phyloP scores from a whole-genome alignment of 1,284 basidiomycete species.

The Termitomyces sp. region DNA sequence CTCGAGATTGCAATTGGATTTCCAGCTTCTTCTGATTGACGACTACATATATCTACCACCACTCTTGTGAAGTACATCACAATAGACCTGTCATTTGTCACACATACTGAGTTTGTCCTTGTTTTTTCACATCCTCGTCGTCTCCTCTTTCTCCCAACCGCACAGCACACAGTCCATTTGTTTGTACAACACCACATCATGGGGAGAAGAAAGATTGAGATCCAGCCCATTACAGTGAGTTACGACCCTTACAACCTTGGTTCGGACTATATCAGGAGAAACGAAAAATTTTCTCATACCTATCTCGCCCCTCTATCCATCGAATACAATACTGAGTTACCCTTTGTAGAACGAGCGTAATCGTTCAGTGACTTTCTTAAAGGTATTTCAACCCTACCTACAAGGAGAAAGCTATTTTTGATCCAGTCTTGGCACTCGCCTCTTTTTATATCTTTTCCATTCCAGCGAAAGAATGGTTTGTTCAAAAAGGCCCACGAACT shows the following conservation, averaged over 20 bases:
- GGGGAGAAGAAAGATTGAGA: conserved; percentile 41
- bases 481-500: conserved; percentile 75
- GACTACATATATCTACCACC: neutral
- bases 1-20: neutral
- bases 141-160: neutral
- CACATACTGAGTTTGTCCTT: conserved; percentile 2
- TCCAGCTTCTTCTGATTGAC: neutral
- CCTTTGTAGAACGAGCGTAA: conserved; percentile 59
- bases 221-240: conserved; percentile 58
- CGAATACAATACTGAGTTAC: conserved; percentile 6
- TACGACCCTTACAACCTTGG: neutral
- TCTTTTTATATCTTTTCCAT: conserved; percentile 18
- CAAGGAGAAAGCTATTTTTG: conserved; percentile 21
- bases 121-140: conserved; percentile 1
- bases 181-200: conserved; percentile 7
- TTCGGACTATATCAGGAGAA: neutral
- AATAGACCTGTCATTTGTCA: neutral
- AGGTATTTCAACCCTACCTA: conserved; percentile 34
- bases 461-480: conserved; percentile 60
- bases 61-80: neutral
- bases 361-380: conserved; percentile 65
- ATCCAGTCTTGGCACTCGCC: conserved; percentile 20
- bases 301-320: neutral
- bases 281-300: neutral
- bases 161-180: neutral